Percentiles rank a stretch among this genome's conserved stretches.
phyloP scores from a whole-genome alignment of 2,329 filamentous ascomycete genomes.

The Byssoonygena ceratinophila region DNA sequence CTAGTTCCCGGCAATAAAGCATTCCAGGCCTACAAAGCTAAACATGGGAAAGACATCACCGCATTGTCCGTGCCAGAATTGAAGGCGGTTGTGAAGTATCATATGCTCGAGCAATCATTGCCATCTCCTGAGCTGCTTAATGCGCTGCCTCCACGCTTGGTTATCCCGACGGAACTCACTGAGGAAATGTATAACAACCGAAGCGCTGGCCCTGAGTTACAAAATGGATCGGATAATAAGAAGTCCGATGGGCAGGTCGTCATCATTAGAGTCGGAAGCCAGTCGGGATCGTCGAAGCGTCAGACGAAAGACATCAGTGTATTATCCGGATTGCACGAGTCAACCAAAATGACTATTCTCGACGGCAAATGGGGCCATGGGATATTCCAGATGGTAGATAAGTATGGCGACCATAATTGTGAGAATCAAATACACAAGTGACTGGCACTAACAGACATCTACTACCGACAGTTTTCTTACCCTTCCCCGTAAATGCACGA shows the following conservation, averaged over 20 bases:
- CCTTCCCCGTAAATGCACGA: constrained; percentile 10
- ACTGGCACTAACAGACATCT: too few relatives aligned
- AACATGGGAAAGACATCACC: constrained; percentile 3
- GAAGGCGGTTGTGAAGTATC: constrained; percentile 8
- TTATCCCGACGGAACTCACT: constrained; percentile 9
- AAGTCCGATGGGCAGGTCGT: constrained; percentile 9
- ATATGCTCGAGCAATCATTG: constrained; percentile 3
- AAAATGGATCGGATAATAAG: not conserved
- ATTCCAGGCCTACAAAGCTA: constrained; percentile 1
- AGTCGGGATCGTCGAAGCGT: not conserved
- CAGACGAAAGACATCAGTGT: constrained; percentile 7
- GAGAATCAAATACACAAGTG: too few relatives aligned
- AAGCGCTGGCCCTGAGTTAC: constrained; percentile 1
- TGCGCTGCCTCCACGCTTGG: constrained; percentile 2
- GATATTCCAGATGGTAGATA: constrained; percentile 13
- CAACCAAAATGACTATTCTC: constrained; percentile 6
- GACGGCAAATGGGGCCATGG: constrained; percentile 10
- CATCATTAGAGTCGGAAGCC: not conserved
- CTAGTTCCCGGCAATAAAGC: constrained; percentile 11
- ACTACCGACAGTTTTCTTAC: constrained; percentile 11
- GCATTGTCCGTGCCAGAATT: constrained; percentile 1
- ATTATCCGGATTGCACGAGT: constrained; percentile 6
- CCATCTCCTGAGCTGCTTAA: constrained; percentile 2
- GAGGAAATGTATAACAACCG: constrained; percentile 12
- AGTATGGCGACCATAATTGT: constrained; percentile 3